A percentile compares a stretch with the other conserved stretches of the same genome.
Evolutionary conservation across 148 eudicot species (phyloP).

Genomic region (Dysphania ambrosioides): DNA sequence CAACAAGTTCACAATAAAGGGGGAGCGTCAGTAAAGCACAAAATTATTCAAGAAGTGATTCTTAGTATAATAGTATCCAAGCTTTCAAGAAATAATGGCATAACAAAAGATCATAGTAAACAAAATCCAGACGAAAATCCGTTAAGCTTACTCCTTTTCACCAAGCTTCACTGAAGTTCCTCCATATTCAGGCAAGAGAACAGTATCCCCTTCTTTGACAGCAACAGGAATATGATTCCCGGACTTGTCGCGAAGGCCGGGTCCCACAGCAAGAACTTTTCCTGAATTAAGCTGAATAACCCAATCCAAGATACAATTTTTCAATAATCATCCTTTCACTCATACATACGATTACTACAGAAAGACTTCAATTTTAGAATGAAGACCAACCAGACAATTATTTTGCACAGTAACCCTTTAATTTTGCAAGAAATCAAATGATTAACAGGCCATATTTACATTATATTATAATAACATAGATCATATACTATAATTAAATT

Average conservation of each 20-base stretch:
- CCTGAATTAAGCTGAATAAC: constrained; percentile 70
- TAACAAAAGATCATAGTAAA: no score
- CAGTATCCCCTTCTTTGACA: constrained; percentile 85
- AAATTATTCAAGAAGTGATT: no score
- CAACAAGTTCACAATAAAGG: no score
- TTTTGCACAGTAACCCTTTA: background rate
- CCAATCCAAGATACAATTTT: background rate
- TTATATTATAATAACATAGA: background rate
- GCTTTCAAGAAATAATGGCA: no score
- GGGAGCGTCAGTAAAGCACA: background rate
- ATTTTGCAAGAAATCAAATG: background rate
- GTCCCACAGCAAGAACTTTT: constrained; percentile 80
- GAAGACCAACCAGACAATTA: background rate
- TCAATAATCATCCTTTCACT: background rate
- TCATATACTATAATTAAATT: background rate
- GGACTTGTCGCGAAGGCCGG: constrained; percentile 46
- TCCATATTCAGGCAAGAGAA: constrained; percentile 80
- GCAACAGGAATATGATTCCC: constrained; percentile 58
- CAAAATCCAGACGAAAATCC: no score
- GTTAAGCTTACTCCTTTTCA: constrained; percentile 64
- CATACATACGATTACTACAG: no score
- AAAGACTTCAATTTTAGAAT: no score
- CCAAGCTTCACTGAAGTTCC: constrained; percentile 82
- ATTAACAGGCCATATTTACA: background rate
- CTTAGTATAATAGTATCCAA: no score